Evolutionary conservation across 345 rosid species (phyloP).

Genomic region (Aquilaria yunnanensis): DNA sequence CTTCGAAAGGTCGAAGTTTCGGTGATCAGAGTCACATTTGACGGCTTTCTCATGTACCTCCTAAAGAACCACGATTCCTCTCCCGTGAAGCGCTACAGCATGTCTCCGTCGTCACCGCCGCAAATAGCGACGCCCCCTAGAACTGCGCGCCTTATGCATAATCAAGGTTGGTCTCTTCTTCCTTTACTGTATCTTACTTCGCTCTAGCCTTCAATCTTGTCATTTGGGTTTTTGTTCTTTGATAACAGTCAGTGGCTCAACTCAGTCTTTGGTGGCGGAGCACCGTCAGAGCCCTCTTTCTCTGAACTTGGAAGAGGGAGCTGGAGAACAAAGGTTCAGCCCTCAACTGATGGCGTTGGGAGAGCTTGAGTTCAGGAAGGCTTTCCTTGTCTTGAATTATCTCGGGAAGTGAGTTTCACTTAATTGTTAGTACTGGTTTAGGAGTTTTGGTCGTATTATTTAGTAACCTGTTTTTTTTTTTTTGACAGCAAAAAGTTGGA

Average conservation of each 20-base stretch:
- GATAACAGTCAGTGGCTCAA: too few relatives aligned
- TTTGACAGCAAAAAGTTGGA: constrained; percentile 28
- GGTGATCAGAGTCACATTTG: not conserved
- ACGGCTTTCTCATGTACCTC: constrained; percentile 4
- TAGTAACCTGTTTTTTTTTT: not conserved
- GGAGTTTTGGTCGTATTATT: not conserved
- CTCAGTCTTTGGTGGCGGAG: too few relatives aligned
- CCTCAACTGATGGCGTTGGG: constrained; percentile 43
- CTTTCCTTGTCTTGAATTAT: constrained; percentile 54
- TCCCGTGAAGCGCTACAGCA: constrained; percentile 8
- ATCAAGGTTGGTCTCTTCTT: not conserved
- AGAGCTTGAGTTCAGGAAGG: constrained; percentile 58
- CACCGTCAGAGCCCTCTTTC: not conserved
- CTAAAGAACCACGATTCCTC: constrained; percentile 5
- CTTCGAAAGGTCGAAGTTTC: constrained; percentile 12
- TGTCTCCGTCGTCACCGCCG: not conserved
- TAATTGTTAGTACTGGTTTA: not conserved
- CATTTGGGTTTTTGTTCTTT: not conserved
- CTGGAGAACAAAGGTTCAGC: not conserved
- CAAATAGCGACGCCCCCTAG: not conserved
- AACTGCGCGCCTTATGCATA: not conserved
- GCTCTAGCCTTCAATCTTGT: not conserved
- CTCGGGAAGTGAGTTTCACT: constrained; percentile 43
- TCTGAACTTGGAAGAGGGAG: not conserved
- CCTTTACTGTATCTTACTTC: not conserved